These are phyloP conservation scores for Pleurotus tuoliensis DNA, from an alignment of 768 basidiomycete species.

Conservation along the genomic window DNA sequence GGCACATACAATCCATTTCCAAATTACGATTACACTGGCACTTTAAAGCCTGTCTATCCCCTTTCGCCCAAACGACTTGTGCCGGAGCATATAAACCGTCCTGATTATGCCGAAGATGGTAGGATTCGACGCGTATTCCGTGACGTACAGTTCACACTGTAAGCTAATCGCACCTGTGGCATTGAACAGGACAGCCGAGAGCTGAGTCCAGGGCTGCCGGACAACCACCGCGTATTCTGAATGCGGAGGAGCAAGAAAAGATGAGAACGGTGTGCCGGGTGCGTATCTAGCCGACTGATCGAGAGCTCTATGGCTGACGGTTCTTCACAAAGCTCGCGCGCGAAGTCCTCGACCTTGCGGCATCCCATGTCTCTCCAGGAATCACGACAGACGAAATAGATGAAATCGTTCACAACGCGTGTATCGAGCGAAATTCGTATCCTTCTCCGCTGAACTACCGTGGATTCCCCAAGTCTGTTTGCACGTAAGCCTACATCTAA, in stretches of 20 bases:
- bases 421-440: conserved; percentile 86
- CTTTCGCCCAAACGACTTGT: conserved; percentile 72
- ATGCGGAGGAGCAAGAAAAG: conserved; percentile 74
- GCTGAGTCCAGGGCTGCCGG: conserved; percentile 57
- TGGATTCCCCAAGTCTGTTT: conserved; percentile 91
- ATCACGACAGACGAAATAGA: conserved; percentile 96
- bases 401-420: conserved; percentile 88
- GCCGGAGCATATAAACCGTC: conserved; percentile 79
- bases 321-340: conserved; percentile 60
- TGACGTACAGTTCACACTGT: not conserved
- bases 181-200: conserved; percentile 48
- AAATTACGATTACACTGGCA: conserved; percentile 73
- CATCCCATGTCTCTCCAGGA: conserved; percentile 82
- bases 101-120: conserved; percentile 77
- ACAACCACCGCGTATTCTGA: conserved; percentile 63
- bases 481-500: conserved; percentile 63
- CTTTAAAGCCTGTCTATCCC: conserved; percentile 83
- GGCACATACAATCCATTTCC: conserved; percentile 80
- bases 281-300: conserved; percentile 24
- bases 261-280: conserved; percentile 88
- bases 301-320: not conserved
- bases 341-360: conserved; percentile 92
- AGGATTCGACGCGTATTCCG: conserved; percentile 13
- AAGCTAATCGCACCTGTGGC: conserved; percentile 2
- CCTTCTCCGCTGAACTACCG: conserved; percentile 93